Conservation (phyloP, 1,284 basidiomycete genomes). For the Ustilago bromivora region DNA sequence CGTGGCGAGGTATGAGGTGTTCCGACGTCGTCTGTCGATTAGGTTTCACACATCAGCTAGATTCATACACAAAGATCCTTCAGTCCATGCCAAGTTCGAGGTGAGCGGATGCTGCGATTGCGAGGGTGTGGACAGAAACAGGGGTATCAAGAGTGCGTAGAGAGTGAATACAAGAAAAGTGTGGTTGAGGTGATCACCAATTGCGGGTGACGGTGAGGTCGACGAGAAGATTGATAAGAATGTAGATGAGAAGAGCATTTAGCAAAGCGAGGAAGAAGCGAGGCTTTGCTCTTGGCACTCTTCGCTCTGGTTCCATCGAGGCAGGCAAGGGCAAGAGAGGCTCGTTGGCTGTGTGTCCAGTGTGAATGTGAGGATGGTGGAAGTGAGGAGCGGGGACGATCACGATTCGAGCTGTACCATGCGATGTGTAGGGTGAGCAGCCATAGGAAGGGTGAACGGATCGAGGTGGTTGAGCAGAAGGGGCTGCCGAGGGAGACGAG, state of each 20-base stretch:
- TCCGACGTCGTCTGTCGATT: too few species aligned
- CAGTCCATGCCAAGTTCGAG: background rate
- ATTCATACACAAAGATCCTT: background rate
- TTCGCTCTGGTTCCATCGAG: conserved; percentile 8
- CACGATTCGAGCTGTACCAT: conserved; percentile 41
- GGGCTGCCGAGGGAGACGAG: conserved; percentile 7
- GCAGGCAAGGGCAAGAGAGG: conserved; percentile 27
- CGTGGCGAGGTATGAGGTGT: too few species aligned
- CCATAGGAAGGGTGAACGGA: conserved; percentile 23
- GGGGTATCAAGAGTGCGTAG: background rate
- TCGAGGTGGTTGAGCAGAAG: conserved; percentile 5
- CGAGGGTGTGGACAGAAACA: background rate
- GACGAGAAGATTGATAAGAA: conserved; percentile 41
- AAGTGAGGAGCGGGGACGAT: conserved; percentile 41
- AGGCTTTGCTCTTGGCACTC: conserved; percentile 21
- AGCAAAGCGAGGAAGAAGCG: conserved; percentile 44
- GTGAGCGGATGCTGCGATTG: background rate
- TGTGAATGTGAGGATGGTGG: conserved; percentile 14
- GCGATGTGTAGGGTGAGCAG: conserved; percentile 40
- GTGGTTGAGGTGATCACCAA: conserved; percentile 15
- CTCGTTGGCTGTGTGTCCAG: conserved; percentile 3
- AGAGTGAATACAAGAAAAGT: background rate
- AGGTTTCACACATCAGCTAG: too few species aligned
- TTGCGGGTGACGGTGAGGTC: conserved; percentile 36
- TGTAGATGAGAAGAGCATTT: conserved; percentile 42